phyloP scores from a whole-genome alignment of 192 early-diverging fungal genomes.

The Powellomyces hirtus region DNA sequence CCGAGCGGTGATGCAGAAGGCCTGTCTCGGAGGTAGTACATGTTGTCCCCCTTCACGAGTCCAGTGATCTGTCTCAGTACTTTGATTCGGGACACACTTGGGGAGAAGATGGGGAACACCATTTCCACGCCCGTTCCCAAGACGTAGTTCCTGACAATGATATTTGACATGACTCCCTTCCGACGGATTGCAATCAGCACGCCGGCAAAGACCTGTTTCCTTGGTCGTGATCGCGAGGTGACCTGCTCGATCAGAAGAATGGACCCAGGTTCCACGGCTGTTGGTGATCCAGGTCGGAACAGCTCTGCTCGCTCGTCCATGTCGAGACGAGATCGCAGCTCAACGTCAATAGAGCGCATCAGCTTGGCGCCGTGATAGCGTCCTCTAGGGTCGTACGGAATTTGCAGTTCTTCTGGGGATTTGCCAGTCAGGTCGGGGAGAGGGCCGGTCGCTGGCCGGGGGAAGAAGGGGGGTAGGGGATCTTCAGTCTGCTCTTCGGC shows the following conservation, averaged over 20 bases:
- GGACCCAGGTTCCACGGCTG: constrained; percentile 44
- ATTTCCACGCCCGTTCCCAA: constrained; percentile 53
- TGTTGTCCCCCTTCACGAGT: constrained; percentile 33
- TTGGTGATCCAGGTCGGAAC: constrained; percentile 29
- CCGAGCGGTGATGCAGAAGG: constrained; percentile 32
- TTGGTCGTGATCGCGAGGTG: constrained; percentile 40
- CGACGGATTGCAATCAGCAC: constrained; percentile 44
- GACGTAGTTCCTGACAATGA: constrained; percentile 48
- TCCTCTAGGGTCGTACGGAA: constrained; percentile 35
- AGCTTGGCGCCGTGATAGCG: constrained; percentile 26
- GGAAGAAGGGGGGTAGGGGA: constrained; percentile 37
- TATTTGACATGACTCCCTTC: constrained; percentile 45
- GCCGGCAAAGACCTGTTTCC: constrained; percentile 48
- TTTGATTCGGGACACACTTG: constrained; percentile 46
- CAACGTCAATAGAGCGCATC: constrained; percentile 43
- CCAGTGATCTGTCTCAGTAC: constrained; percentile 44
- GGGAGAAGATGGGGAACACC: constrained; percentile 50
- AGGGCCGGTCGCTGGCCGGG: constrained; percentile 17
- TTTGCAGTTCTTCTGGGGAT: constrained; percentile 16
- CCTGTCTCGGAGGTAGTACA: constrained; percentile 36
- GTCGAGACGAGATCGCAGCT: constrained; percentile 45
- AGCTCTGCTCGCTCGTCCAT: constrained; percentile 38
- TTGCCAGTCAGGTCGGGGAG: constrained; percentile 28
- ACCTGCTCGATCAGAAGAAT: constrained; percentile 50
- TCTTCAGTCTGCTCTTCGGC: constrained; percentile 8